Percentiles rank a stretch among this genome's conserved stretches.
Evolutionary conservation across 305 asterid genomes (phyloP).

Genomic region (Lippia alba): DNA sequence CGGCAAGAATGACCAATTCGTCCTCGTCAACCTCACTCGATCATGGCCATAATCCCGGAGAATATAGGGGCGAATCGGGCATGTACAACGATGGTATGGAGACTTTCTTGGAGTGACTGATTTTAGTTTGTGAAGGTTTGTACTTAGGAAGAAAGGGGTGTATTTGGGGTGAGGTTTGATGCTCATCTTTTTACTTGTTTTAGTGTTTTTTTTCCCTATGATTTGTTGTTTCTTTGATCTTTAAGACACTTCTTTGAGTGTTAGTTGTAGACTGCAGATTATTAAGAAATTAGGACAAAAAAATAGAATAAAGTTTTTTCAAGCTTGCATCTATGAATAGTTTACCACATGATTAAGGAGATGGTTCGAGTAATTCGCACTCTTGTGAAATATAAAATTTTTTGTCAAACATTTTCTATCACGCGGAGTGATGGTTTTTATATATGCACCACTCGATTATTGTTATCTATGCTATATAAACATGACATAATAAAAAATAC

Average conservation of each 20-base stretch:
- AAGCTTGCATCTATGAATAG: no score
- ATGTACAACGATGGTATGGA: conserved; percentile 90
- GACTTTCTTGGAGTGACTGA: conserved; percentile 53
- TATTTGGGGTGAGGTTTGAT: conserved; percentile 36
- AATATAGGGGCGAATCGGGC: conserved; percentile 71
- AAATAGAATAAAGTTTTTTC: conserved; percentile 1
- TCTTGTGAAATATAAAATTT: no score
- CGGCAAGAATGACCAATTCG: conserved; percentile 78
- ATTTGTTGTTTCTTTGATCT: conserved; percentile 42
- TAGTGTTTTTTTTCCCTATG: conserved; percentile 34
- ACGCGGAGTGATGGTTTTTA: no score
- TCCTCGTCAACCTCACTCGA: conserved; percentile 78
- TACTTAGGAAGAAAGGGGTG: conserved; percentile 39
- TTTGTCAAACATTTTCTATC: no score
- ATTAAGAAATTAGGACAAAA: neutral
- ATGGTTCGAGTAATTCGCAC: neutral
- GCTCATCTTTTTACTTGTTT: conserved; percentile 33
- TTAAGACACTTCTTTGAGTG: conserved; percentile 27
- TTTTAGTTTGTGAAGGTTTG: conserved; percentile 35
- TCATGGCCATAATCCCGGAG: conserved; percentile 61
- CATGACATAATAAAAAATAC: no score
- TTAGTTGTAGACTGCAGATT: conserved; percentile 33
- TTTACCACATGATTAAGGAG: neutral
- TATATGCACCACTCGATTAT: neutral
- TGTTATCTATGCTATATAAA: no score